phyloP scores from a whole-genome alignment of 345 rosid genomes.

The Populus deltoides region DNA sequence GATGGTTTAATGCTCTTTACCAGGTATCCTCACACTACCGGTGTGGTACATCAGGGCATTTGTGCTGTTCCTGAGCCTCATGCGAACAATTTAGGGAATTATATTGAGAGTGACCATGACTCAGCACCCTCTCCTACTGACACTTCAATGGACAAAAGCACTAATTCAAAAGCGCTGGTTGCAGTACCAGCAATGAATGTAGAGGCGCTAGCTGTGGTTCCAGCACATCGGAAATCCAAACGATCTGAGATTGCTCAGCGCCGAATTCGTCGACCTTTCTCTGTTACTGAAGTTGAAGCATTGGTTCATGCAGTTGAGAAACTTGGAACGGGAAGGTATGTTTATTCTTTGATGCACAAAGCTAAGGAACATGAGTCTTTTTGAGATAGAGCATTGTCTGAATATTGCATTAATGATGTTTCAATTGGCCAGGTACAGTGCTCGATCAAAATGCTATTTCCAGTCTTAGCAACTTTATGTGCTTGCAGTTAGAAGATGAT shows the following conservation, averaged over 20 bases:
- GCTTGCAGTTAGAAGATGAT: background rate
- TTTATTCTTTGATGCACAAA: background rate
- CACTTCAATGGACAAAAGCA: slow-evolving; percentile 41
- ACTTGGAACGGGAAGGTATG: slow-evolving; percentile 97
- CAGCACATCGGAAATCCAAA: slow-evolving; percentile 67
- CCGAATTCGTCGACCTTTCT: slow-evolving; percentile 97
- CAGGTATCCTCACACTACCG: slow-evolving; percentile 46
- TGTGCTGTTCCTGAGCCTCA: slow-evolving; percentile 38
- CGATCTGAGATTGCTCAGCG: slow-evolving; percentile 79
- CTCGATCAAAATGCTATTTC: background rate
- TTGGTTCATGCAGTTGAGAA: slow-evolving; percentile 97
- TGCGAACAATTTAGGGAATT: slow-evolving; percentile 40
- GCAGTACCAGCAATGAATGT: slow-evolving; percentile 56
- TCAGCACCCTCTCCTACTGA: slow-evolving; percentile 65
- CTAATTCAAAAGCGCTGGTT: slow-evolving; percentile 65
- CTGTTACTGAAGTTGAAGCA: slow-evolving; percentile 94
- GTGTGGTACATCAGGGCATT: slow-evolving; percentile 25
- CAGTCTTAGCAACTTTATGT: background rate
- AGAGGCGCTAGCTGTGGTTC: slow-evolving; percentile 57
- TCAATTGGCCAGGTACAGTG: background rate
- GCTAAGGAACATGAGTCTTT: background rate
- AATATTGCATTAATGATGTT: background rate
- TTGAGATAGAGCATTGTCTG: background rate
- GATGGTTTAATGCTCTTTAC: slow-evolving; percentile 13
- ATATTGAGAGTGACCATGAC: slow-evolving; percentile 77